phyloP scores from a whole-genome alignment of 2,329 filamentous ascomycete species.

The Dactylonectria estremocensis region DNA sequence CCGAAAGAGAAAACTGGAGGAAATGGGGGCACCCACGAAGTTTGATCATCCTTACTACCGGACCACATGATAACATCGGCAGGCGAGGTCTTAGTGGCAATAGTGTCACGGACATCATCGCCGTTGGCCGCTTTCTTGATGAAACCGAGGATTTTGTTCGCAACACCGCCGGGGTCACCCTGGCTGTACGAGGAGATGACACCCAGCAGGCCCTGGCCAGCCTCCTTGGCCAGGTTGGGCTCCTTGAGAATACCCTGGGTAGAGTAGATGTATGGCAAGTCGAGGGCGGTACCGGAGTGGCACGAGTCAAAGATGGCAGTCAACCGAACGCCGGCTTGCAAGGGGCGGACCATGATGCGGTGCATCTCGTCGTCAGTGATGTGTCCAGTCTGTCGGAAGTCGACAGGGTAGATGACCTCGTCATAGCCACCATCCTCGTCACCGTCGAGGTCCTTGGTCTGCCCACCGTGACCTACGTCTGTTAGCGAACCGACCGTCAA shows the following conservation, averaged over 20 bases:
- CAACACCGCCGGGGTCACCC: conserved; percentile 87
- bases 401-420: conserved; percentile 87
- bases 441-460: conserved; percentile 83
- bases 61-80: conserved; percentile 99
- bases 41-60: conserved; percentile 96
- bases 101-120: conserved; percentile 84
- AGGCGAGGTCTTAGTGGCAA: conserved; percentile 92
- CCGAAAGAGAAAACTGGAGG: conserved; percentile 38
- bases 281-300: conserved; percentile 77
- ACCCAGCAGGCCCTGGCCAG: conserved; percentile 74
- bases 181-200: conserved; percentile 72
- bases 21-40: conserved; percentile 76
- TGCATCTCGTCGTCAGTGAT: conserved; percentile 91
- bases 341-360: conserved; percentile 75
- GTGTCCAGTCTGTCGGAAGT: conserved; percentile 84
- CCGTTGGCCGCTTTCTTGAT: conserved; percentile 91
- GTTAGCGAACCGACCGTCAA: conserved; percentile 23
- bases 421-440: conserved; percentile 88
- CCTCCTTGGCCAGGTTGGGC: conserved; percentile 78
- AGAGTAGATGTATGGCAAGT: conserved; percentile 78
- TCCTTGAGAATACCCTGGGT: conserved; percentile 79
- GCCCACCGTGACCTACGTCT: conserved; percentile 79
- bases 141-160: conserved; percentile 84
- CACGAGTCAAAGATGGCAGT: conserved; percentile 78
- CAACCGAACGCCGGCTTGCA: conserved; percentile 70